Conservation (phyloP, 352 stramenopile genomes). For the Globisporangium cederbergense region DNA sequence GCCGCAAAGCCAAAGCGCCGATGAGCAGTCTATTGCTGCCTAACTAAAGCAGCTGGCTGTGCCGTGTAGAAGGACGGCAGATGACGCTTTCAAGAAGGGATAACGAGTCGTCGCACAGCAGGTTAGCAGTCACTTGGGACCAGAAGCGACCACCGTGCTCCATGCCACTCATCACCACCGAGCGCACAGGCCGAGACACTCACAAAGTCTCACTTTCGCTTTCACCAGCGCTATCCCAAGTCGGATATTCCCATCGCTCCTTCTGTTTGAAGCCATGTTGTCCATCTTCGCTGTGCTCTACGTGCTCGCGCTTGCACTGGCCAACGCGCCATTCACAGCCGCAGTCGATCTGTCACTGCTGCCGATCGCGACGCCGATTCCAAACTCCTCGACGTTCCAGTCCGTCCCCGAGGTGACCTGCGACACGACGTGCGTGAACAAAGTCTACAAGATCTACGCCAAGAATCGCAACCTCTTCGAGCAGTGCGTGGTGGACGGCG, state of each 20-base stretch:
- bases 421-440: slow-evolving; percentile 20
- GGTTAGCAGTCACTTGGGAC: background rate
- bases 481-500: slow-evolving; percentile 39
- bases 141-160: too few species aligned
- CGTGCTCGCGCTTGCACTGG: background rate
- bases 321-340: too few species aligned
- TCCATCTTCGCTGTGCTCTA: background rate
- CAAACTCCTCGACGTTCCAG: background rate
- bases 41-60: too few species aligned
- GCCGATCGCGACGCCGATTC: background rate
- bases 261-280: too few species aligned
- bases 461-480: slow-evolving; percentile 55
- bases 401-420: background rate
- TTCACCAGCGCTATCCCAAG: background rate
- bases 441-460: slow-evolving; percentile 47
- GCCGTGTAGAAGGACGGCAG: too few species aligned
- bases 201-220: background rate
- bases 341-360: background rate
- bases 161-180: too few species aligned
- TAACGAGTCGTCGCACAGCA: background rate
- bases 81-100: too few species aligned
- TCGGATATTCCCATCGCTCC: background rate
- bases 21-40: too few species aligned
- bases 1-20: too few species aligned
- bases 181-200: too few species aligned